phyloP scores from a whole-genome alignment of 225 moss, liverwort and hornwort species.

The Polytrichum formosum region DNA sequence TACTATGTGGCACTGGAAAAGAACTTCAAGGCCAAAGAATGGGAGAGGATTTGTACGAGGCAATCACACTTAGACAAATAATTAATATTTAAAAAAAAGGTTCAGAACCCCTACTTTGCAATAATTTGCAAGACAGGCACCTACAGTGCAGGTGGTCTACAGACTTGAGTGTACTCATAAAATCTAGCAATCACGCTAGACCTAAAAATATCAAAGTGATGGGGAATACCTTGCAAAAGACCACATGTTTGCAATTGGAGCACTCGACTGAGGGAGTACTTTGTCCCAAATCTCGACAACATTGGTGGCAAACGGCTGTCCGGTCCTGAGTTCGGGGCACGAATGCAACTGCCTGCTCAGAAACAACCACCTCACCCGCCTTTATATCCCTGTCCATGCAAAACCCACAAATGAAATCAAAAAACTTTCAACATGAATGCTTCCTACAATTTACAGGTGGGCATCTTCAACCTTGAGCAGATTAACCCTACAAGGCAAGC shows the following conservation, averaged over 20 bases:
- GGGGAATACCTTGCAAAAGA: constrained; percentile 48
- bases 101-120: too few relatives aligned
- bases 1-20: too few relatives aligned
- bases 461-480: background rate
- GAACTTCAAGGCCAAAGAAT: too few relatives aligned
- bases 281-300: constrained; percentile 64
- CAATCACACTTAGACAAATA: too few relatives aligned
- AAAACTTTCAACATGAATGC: background rate
- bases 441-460: background rate
- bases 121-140: too few relatives aligned
- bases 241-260: constrained; percentile 44
- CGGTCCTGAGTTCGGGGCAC: constrained; percentile 68
- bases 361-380: constrained; percentile 72
- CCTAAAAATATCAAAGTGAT: background rate
- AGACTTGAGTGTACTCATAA: too few relatives aligned
- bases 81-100: too few relatives aligned
- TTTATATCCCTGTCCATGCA: constrained; percentile 52
- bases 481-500: background rate
- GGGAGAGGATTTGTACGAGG: too few relatives aligned
- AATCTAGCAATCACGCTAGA: too few relatives aligned
- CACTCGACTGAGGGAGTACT: constrained; percentile 42
- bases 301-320: constrained; percentile 62
- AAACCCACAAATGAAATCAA: background rate
- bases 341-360: constrained; percentile 68
- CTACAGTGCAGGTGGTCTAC: too few relatives aligned